Percentiles rank a stretch among this genome's conserved stretches.
Conservation (phyloP, 257 asterid genomes). For the Striga asiatica region DNA sequence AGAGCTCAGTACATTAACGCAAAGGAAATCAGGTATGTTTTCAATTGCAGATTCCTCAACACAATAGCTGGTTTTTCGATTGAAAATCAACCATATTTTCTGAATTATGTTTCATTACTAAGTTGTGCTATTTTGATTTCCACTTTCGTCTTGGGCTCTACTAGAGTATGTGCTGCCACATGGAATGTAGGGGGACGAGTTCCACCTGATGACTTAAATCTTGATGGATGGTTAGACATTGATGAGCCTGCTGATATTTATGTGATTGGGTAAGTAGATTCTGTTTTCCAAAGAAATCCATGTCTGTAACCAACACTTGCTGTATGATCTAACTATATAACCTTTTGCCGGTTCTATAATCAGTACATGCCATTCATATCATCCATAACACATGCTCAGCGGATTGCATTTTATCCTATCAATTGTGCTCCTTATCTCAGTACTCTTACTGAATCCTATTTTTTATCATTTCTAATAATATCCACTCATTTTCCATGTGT, state of each 20-base stretch:
- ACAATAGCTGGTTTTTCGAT: constrained; percentile 1
- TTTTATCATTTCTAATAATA: neutral
- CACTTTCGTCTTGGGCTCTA: constrained; percentile 9
- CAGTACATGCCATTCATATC: neutral
- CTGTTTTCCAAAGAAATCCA: neutral
- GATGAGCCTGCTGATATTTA: constrained; percentile 86
- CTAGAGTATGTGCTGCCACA: constrained; percentile 62
- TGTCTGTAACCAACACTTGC: neutral
- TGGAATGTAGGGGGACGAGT: constrained; percentile 79
- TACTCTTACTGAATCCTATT: neutral
- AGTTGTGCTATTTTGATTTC: constrained; percentile 11
- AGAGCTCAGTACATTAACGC: constrained; percentile 75
- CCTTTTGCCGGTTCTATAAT: neutral
- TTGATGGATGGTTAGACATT: constrained; percentile 76
- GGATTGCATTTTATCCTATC: neutral
- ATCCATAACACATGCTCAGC: neutral
- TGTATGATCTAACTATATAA: neutral
- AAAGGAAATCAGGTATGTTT: constrained; percentile 68
- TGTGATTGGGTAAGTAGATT: constrained; percentile 68
- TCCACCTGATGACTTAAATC: constrained; percentile 73
- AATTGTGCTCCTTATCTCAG: neutral
- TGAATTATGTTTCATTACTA: neutral
- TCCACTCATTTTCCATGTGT: neutral
- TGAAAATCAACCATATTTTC: constrained; percentile 2
- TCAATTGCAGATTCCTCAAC: constrained; percentile 11